A percentile compares a stretch with the other conserved stretches of the same genome.
Evolutionary conservation across 345 rosid genomes (phyloP).

Genomic region (Nephelium lappaceum): DNA sequence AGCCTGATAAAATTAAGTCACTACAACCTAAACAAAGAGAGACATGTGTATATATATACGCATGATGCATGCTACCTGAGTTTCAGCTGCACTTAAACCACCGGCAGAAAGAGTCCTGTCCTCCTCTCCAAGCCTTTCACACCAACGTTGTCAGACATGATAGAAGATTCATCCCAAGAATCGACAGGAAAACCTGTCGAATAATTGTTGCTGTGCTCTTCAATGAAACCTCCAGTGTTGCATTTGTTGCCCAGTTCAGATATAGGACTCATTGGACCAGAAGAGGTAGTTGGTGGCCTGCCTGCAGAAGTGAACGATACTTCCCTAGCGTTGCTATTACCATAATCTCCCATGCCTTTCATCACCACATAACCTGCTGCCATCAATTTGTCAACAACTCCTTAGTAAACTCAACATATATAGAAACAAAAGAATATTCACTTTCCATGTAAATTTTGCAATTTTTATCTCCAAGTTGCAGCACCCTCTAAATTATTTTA

Average conservation of each 20-base stretch:
- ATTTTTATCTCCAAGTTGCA: conserved; percentile 9
- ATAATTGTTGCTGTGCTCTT: conserved; percentile 27
- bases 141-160: conserved; percentile 35
- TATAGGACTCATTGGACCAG: conserved; percentile 52
- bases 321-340: conserved; percentile 39
- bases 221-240: conserved; percentile 37
- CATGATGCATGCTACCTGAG: conserved; percentile 40
- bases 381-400: conserved; percentile 14
- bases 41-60: not conserved
- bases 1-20: not conserved
- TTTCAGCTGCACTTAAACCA: conserved; percentile 51
- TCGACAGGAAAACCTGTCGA: conserved; percentile 36
- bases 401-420: not conserved
- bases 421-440: conserved; percentile 2
- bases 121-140: conserved; percentile 40
- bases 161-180: conserved; percentile 53
- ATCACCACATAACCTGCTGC: conserved; percentile 65
- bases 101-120: conserved; percentile 56
- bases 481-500: not conserved
- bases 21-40: not conserved
- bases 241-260: conserved; percentile 51
- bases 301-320: conserved; percentile 42
- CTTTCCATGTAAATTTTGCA: not conserved
- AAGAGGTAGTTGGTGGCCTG: conserved; percentile 45
- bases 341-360: conserved; percentile 63